Base-by-base conservation (phyloP, 2,329 filamentous ascomycete genomes). In the Calonectria hawksworthii region DNA sequence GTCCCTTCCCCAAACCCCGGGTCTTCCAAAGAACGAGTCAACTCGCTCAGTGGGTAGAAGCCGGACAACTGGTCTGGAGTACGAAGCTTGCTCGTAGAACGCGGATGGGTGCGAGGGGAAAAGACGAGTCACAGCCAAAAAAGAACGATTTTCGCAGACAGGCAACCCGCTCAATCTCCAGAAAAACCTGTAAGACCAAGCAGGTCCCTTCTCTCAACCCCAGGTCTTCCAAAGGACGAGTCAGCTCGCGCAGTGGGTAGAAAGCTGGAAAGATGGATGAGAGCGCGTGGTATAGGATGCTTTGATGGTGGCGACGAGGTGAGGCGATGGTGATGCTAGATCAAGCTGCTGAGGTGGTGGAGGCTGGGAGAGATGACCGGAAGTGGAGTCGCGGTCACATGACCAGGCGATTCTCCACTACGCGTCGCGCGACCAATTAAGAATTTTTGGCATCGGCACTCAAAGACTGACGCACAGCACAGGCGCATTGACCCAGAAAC, bases 11-110 rank as follows among this genome's bases (percentile, higher is more conserved):
- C 63, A 54, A 26, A 44, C 44, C 51, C 70, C 63, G 30, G 36
- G n/a, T 72, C 70, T 72, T 72, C 63, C 70, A 66, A 38, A 59
- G 51, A 59, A 50, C 38, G 63, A 61, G 70, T 72, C 51, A 72
- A 56, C 63, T 61, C 70, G 61, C 34, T 38, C 70, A 56, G 51
- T 67, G 70, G 70, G 70, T 72, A 72, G 70, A 72, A 72, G 50
- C 61, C 18, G 23, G 61, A 63, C 21, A 67, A 21, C 13, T 67
- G 51, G 38, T 41, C 28, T 47, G 51, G 61, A 47, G 70, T 51
- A 34, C 52, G 23, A 67, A 66, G 23, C 56, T 50, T 52, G 44
- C 56, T 61, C 30, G 30, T 54, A 54, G 32, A 61, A 41, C 32
- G 59, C 47, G 32, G 30, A 11, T 13, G 9, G 23, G 28, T 32